Conservation (phyloP, 305 asterid species). For the Solanum hybrid region DNA sequence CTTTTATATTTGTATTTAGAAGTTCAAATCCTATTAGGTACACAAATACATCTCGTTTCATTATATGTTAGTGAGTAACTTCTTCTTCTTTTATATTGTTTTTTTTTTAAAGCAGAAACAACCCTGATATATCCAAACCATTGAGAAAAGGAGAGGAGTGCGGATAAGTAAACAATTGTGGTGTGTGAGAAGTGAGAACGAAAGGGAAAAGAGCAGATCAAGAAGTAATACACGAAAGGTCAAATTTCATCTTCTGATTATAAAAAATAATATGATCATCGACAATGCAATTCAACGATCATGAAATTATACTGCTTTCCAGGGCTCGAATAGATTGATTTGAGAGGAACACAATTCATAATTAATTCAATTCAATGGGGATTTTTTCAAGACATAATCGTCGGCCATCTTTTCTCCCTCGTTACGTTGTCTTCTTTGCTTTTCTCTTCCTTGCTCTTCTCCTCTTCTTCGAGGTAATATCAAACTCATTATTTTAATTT, state of each 20-base stretch:
- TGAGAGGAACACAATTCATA: neutral
- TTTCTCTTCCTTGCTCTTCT: constrained; percentile 6
- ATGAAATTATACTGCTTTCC: neutral
- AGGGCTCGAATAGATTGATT: neutral
- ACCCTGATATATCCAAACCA: neutral
- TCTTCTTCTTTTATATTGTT: neutral
- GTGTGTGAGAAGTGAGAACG: neutral
- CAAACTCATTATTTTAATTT: neutral
- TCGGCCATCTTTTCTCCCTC: constrained; percentile 7
- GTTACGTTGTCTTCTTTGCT: constrained; percentile 1
- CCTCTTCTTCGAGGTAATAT: constrained; percentile 11
- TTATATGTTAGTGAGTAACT: neutral
- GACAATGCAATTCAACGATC: neutral
- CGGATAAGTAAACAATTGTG: neutral
- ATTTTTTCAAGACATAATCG: neutral
- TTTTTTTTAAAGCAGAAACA: neutral
- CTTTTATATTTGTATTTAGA: neutral
- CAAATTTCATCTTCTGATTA: neutral
- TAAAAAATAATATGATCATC: neutral
- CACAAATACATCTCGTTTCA: neutral
- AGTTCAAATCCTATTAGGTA: neutral
- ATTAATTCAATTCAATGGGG: constrained; percentile 7
- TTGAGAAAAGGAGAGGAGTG: neutral
- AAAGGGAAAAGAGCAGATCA: neutral
- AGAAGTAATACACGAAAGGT: neutral